A percentile compares a stretch with the other conserved stretches of the same genome.
These are phyloP conservation scores for Avena eriantha DNA, from an alignment of 176 grass and related monocot genomes.

Conservation along the genomic window DNA sequence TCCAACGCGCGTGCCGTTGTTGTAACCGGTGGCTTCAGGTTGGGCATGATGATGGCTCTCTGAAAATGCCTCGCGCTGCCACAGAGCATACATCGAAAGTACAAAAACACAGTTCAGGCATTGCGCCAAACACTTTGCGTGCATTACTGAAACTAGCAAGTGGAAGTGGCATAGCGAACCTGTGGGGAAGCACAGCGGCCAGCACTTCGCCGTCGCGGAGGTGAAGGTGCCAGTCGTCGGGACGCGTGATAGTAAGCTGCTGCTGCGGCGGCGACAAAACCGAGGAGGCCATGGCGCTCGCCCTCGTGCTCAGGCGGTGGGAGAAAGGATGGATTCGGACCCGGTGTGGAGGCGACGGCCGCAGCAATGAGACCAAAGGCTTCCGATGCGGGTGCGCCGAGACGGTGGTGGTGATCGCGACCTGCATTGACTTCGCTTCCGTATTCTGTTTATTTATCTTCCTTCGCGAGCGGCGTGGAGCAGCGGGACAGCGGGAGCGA, in stretches of 20 bases:
- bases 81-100: background rate
- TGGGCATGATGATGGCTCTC: conserved; percentile 95
- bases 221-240: conserved; percentile 98
- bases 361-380: background rate
- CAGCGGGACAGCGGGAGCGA: background rate
- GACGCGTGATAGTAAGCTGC: conserved; percentile 66
- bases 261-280: background rate
- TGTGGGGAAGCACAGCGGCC: conserved; percentile 71
- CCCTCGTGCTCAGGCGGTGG: background rate
- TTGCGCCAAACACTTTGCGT: conserved; percentile 44
- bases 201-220: conserved; percentile 76
- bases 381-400: conserved; percentile 13
- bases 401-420: background rate
- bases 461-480: background rate
- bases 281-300: conserved; percentile 38
- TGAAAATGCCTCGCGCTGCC: conserved; percentile 79
- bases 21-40: conserved; percentile 88
- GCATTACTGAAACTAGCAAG: background rate
- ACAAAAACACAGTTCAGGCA: conserved; percentile 1
- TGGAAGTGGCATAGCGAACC: background rate
- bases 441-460: background rate
- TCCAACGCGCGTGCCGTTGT: conserved; percentile 68
- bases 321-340: background rate
- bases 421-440: conserved; percentile 36
- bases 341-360: background rate